phyloP scores from a whole-genome alignment of 169 alveolate species.

The Neospora caninum region DNA sequence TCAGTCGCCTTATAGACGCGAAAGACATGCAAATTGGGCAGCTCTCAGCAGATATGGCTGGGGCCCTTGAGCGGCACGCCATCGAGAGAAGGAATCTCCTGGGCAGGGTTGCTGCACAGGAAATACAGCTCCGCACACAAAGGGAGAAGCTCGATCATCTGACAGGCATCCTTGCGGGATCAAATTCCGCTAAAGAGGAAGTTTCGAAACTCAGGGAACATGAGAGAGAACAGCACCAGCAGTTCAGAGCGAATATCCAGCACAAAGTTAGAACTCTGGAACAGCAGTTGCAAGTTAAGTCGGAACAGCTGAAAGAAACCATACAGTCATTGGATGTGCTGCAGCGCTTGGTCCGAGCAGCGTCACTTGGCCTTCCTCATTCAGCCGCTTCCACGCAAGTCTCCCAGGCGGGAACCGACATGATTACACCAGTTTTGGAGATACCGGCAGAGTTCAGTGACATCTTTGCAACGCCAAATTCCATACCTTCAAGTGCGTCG shows the following conservation, averaged over 20 bases:
- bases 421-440: background rate
- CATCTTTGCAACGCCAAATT: background rate
- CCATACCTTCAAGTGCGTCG: background rate
- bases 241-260: background rate
- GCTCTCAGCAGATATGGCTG: background rate
- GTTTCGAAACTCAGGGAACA: background rate
- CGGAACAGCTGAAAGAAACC: constrained; percentile 11
- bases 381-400: constrained; percentile 24
- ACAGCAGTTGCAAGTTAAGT: background rate
- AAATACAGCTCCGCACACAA: background rate
- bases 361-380: background rate
- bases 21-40: background rate
- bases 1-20: background rate
- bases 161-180: background rate
- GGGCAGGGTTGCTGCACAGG: background rate
- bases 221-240: background rate
- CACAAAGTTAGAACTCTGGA: background rate
- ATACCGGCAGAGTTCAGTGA: background rate
- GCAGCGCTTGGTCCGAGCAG: background rate
- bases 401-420: background rate
- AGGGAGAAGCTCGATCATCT: background rate
- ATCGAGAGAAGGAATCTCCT: background rate
- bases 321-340: constrained; percentile 4
- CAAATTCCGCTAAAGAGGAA: background rate
- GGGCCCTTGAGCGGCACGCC: constrained; percentile 4